Conservation (phyloP, 208 protist genomes). For the Lotmaria passim region DNA sequence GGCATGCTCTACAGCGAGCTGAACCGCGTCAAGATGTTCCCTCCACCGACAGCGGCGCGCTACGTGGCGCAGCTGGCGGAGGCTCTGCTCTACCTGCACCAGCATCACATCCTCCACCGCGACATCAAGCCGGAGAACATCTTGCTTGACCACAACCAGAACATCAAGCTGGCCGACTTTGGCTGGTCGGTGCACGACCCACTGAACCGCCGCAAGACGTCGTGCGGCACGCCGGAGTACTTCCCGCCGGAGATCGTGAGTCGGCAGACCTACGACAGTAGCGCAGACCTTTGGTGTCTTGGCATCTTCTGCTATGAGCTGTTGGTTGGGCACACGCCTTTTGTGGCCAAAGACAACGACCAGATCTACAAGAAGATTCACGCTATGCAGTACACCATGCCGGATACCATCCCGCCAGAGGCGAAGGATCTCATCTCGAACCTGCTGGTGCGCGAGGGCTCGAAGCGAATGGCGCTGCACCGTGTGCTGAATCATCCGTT, state of each 20-base stretch:
- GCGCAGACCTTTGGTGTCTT: conserved; percentile 96
- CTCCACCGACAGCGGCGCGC: conserved; percentile 81
- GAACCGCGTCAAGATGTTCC: conserved; percentile 87
- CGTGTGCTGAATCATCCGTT: conserved; percentile 87
- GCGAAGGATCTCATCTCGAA: conserved; percentile 90
- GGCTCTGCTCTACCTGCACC: conserved; percentile 97
- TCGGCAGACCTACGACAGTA: conserved; percentile 86
- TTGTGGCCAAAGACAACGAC: conserved; percentile 87
- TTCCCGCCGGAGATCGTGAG: conserved; percentile 99
- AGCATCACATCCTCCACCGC: conserved; percentile 97
- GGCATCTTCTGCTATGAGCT: conserved; percentile 98
- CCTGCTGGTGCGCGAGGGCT: conserved; percentile 74
- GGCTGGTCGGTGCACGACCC: conserved; percentile 99
- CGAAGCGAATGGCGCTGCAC: conserved; percentile 79
- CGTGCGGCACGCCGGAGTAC: conserved; percentile 99
- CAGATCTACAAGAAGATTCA: conserved; percentile 93
- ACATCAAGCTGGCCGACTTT: conserved; percentile 99
- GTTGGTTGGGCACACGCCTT: conserved; percentile 95
- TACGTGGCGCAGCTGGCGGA: conserved; percentile 95
- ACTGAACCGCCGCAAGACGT: conserved; percentile 90
- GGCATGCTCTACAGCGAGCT: conserved; percentile 99
- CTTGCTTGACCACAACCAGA: conserved; percentile 90
- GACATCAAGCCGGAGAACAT: conserved; percentile 97
- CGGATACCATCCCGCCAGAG: conserved; percentile 77
- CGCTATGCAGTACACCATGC: conserved; percentile 89